Evolutionary conservation across 306 rosid species (phyloP).

Genomic region (Cucumis melo): DNA sequence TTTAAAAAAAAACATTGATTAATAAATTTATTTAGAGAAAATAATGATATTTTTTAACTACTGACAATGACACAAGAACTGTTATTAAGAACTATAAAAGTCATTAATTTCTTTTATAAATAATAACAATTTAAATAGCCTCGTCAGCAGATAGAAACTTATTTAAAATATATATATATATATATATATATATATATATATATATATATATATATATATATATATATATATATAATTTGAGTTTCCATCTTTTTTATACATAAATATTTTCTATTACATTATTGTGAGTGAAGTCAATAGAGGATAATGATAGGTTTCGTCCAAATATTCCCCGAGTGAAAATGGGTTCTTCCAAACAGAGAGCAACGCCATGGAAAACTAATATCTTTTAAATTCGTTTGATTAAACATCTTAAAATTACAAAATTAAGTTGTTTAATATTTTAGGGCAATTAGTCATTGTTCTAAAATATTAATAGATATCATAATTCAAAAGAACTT

Average conservation of each 20-base stretch:
- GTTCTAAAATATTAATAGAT: too few species aligned
- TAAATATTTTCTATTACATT: not conserved
- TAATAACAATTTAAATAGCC: not conserved
- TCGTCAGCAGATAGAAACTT: not conserved
- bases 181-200: too few species aligned
- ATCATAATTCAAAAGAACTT: too few species aligned
- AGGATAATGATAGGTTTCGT: not conserved
- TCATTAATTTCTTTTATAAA: not conserved
- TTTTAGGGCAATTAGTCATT: too few species aligned
- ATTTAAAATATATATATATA: not conserved
- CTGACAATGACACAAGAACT: not conserved
- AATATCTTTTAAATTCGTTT: not conserved
- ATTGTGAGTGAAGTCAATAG: constrained; percentile 32
- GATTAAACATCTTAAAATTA: not conserved
- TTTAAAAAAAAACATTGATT: not conserved
- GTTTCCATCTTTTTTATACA: not conserved
- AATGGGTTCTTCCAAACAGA: not conserved
- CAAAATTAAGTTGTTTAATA: not conserved
- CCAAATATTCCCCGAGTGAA: not conserved
- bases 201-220: too few species aligned
- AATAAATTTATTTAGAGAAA: not conserved
- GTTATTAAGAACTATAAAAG: not conserved
- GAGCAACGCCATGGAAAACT: not conserved
- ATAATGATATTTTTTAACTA: too few species aligned
- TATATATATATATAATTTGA: not conserved